Conservation (phyloP, 768 basidiomycete genomes). For the Collybia mongolica region DNA sequence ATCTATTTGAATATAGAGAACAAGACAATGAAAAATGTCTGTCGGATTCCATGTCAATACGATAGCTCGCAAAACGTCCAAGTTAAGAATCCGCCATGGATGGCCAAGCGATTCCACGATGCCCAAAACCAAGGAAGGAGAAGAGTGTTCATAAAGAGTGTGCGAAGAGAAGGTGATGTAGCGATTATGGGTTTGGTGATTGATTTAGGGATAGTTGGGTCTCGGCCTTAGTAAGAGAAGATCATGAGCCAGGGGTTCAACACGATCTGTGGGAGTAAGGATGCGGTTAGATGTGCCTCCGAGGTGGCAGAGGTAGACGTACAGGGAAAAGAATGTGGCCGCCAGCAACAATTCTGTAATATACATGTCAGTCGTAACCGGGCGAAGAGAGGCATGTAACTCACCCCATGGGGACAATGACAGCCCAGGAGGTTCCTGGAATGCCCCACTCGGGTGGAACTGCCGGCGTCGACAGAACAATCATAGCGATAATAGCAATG, state of each 20-base stretch:
- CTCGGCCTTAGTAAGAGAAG: conserved; percentile 52
- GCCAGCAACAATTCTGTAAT: conserved; percentile 52
- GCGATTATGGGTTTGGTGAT: conserved; percentile 3
- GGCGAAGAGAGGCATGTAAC: conserved; percentile 22
- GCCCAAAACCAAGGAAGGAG: conserved; percentile 6
- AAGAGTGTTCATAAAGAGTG: conserved; percentile 7
- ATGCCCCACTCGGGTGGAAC: conserved; percentile 69
- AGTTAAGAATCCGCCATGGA: no score
- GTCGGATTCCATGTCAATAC: conserved; percentile 8
- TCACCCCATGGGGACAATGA: conserved; percentile 71
- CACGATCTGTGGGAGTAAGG: conserved; percentile 49
- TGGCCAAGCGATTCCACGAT: neutral
- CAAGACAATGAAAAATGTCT: conserved; percentile 10
- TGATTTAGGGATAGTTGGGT: neutral
- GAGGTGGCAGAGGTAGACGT: conserved; percentile 21
- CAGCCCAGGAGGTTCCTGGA: conserved; percentile 63
- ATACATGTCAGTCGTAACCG: conserved; percentile 7
- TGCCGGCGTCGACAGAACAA: conserved; percentile 50
- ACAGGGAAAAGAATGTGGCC: conserved; percentile 78
- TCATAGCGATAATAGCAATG: conserved; percentile 48
- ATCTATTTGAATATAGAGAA: conserved; percentile 12
- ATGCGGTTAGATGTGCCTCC: neutral
- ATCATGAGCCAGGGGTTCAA: conserved; percentile 91
- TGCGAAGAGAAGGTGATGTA: conserved; percentile 1
- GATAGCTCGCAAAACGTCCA: conserved; percentile 1